Evolutionary conservation across 2,329 filamentous ascomycete genomes (phyloP), one percentile per base, ranked within the genome.

Genomic region (Cladobotryum mycophilum): DNA sequence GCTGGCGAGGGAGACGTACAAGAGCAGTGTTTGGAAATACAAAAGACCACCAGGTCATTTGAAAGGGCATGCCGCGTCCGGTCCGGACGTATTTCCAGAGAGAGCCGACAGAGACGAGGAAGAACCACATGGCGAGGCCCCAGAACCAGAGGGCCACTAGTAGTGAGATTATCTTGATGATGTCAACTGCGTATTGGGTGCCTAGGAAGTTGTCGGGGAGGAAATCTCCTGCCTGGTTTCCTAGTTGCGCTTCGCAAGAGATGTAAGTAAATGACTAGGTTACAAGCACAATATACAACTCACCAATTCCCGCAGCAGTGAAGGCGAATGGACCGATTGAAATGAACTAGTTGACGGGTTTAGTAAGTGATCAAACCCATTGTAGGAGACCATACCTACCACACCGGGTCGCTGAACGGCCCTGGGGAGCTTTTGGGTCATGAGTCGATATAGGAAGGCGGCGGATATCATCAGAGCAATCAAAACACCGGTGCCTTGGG

Each of bases 1-100:
- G 9, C 4, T 20, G 7, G 30, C 6, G 35, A 37, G 30, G 15
- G 25, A 14, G 38, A 36, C 64, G 46, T 61, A 67, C 79, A 53
- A 89, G 69, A 0, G 85, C 86, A 0, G 87, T 91, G 58, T 91
- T 89, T 2, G 88, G 87, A 60, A 91, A 91, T 5, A 91, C 77
- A 65, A 91, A 92, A 3, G 82, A 88, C 68, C 85, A 93, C 84
- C 88, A 95, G 1, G 84, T 88, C 86, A 93, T 91, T 15, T 86
- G 84, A 61, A 91, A 93, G 4, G 82, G 77, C 72, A 90, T 81
- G 52, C 75, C 78, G 36, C 77, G 76, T 11, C 78, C 71, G 2
- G 70, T 65, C 0, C 75, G 71, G 17, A 84, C 73, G 46, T 85
- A 84, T 30, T 82, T 85, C 76, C 79, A 86, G 53, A 92, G 79